Evolutionary conservation across 352 stramenopile genomes (phyloP).

Genomic region (Phytophthora palmivora): DNA sequence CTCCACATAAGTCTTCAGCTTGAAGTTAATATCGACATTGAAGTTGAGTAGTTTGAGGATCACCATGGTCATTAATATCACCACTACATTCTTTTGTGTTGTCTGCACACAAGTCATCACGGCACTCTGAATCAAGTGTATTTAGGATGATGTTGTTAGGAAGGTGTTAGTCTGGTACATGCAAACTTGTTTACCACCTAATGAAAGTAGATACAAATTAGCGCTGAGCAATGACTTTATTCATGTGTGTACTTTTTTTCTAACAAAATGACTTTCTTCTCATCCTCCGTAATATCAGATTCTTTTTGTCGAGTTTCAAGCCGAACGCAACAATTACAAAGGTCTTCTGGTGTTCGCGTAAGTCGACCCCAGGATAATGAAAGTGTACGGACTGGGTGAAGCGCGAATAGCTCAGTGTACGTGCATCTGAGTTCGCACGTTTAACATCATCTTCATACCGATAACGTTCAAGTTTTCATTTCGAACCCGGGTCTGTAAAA

Average conservation of each 20-base stretch:
- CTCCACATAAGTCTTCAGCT: no score
- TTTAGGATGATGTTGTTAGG: no score
- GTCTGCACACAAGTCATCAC: no score
- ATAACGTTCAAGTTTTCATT: slow-evolving; percentile 2
- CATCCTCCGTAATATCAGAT: no score
- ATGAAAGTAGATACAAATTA: not conserved
- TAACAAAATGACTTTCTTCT: not conserved
- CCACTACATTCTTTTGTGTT: no score
- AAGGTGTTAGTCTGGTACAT: no score
- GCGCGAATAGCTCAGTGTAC: slow-evolving; percentile 10
- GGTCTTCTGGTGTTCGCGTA: slow-evolving; percentile 14
- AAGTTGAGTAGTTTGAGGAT: no score
- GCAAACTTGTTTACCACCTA: not conserved
- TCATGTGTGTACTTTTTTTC: slow-evolving; percentile 16
- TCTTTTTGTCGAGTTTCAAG: slow-evolving; percentile 11
- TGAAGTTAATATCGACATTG: no score
- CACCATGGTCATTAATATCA: no score
- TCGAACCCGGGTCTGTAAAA: slow-evolving; percentile 14
- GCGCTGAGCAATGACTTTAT: slow-evolving; percentile 7
- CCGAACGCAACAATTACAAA: slow-evolving; percentile 16
- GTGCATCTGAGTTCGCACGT: not conserved
- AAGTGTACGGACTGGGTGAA: slow-evolving; percentile 21
- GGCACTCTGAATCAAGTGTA: no score
- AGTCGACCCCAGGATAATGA: slow-evolving; percentile 15
- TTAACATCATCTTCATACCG: slow-evolving; percentile 3